Conservation (phyloP, 768 basidiomycete species). For the Udeniomyces megalosporus region DNA sequence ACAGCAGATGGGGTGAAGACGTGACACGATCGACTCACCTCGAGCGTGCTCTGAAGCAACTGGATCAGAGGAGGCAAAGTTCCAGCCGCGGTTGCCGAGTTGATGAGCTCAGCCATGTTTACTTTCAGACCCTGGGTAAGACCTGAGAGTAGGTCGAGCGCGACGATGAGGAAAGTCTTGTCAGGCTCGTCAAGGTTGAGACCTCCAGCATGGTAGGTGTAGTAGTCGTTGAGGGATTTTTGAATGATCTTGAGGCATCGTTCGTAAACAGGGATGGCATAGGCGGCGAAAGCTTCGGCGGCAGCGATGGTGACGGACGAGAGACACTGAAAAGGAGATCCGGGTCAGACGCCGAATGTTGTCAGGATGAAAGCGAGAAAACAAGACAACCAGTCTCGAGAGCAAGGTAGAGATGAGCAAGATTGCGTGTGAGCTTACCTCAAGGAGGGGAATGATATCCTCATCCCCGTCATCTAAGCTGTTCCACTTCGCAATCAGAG, state of each 20-base stretch:
- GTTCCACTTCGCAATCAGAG: slow-evolving; percentile 76
- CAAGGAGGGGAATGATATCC: slow-evolving; percentile 82
- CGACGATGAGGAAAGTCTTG: slow-evolving; percentile 91
- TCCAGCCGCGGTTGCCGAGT: slow-evolving; percentile 18
- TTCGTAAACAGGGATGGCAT: slow-evolving; percentile 80
- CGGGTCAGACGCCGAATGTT: too few relatives aligned
- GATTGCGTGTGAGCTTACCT: slow-evolving; percentile 40
- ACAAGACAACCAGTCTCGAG: neutral
- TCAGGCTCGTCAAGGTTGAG: slow-evolving; percentile 84
- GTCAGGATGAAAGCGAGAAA: too few relatives aligned
- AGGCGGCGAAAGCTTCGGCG: slow-evolving; percentile 70
- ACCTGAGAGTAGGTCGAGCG: slow-evolving; percentile 89
- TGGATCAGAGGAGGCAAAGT: slow-evolving; percentile 62
- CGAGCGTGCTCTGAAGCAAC: slow-evolving; percentile 72
- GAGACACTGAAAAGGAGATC: too few relatives aligned
- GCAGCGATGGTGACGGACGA: slow-evolving; percentile 96
- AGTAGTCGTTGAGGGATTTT: slow-evolving; percentile 63
- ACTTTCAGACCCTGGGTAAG: slow-evolving; percentile 83
- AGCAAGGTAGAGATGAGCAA: neutral
- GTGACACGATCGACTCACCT: slow-evolving; percentile 32
- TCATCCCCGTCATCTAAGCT: slow-evolving; percentile 78
- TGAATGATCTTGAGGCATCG: slow-evolving; percentile 79
- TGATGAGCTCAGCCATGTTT: slow-evolving; percentile 55
- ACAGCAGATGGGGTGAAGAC: too few relatives aligned
- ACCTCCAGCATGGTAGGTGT: slow-evolving; percentile 70